Evolutionary conservation across 371 early-diverging fungal genomes (phyloP), one percentile per base, ranked within the genome.

Genomic region (Mucor mucedo): DNA sequence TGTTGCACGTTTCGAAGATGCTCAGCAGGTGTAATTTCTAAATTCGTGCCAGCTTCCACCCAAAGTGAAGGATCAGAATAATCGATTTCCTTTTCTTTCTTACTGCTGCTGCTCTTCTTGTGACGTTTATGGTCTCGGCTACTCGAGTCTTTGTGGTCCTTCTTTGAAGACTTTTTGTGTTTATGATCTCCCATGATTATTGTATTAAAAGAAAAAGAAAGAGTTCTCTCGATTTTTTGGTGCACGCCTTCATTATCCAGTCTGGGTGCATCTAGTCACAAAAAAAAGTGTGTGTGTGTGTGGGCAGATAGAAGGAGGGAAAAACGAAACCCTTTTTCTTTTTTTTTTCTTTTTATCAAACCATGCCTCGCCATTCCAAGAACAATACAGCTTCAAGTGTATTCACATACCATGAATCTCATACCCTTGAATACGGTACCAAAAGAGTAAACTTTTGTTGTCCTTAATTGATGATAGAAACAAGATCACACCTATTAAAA

Each of bases 341-440:
- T 32, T 21, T n/a, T 40, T 32, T 21, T 48, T 54, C 35, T 42
- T 52, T 9, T 53, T 52, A 38, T 5, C 2, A 27, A 47, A 33
- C 29, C 16, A 32, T 94, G 94, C 87, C 91, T 52, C 86, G 97
- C 32, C 98, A 98, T 76, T 96, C 96, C 7, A 97, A 96, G 72
- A 97, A 97, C 79, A 95, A 96, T 77, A 98, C 95, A 1, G 94
- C 97, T 11, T 84, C 89, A n/a, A 91, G 94, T 42, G 92, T 93
- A 60, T 98, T 97, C 73, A 98, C 98, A 13, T 91, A 94, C 73
- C 95, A 93, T 29, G 98, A 97, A 75, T 79, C 90, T 39, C 83
- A 90, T 61, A 87, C 89, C 73, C 80, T 94, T 5, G 90, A 92
- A 44, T 97, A 97, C 72, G 98, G 98, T 39, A 95, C 96, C 0